Evolutionary conservation across 352 stramenopile species (phyloP), one percentile per base, ranked within the genome.

Genomic region (Elongisporangium prolatum): DNA sequence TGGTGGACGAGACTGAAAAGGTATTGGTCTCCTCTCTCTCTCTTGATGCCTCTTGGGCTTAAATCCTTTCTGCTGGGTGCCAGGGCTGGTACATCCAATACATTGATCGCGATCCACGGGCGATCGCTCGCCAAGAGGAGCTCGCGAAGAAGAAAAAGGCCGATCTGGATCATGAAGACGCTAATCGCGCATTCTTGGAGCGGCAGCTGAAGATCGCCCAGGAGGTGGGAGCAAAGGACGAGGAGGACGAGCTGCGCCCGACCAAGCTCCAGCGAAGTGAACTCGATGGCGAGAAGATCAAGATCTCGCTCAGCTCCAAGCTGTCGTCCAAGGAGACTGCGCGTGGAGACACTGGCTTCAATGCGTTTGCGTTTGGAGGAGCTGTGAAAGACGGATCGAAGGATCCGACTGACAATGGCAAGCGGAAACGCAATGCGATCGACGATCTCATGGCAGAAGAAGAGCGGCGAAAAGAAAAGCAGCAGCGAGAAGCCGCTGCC

Each of bases 1-100:
- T 97, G 1, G 97, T 99, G 25, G 97, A 99, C 65, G 96, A 99
- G 73, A 99, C 96, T 13, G 97, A 99, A 63, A 97, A 98, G 64
- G 68, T 59, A 13, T 16, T 11, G 4, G 47, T 13, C 44, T 49
- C 40, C 47, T 52, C 38, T n/a, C 14, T 52, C 17, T 18, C 22
- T 11, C 17, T 56, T 28, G 28, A 40, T 63, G 5, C 6, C 48
- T 0, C 57, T 4, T 50, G 48, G 14, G 48, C 53, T 60, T 18
- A 57, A 47, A 17, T 21, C 20, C 18, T 21, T 22, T 63, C 11
- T 40, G 25, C 21, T 14, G n/a, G 47, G 11, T 14, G 17, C 17
- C 47, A 74, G 60, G 97, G 97, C 17, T 99, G 96, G 96, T 98
- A 98, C 74, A 89, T 99, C 6, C 93, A 97, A 61, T 96, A 95